These are phyloP conservation scores for Acanthamoeba castellanii DNA, from an alignment of 208 protist genomes.

Conservation along the genomic window DNA sequence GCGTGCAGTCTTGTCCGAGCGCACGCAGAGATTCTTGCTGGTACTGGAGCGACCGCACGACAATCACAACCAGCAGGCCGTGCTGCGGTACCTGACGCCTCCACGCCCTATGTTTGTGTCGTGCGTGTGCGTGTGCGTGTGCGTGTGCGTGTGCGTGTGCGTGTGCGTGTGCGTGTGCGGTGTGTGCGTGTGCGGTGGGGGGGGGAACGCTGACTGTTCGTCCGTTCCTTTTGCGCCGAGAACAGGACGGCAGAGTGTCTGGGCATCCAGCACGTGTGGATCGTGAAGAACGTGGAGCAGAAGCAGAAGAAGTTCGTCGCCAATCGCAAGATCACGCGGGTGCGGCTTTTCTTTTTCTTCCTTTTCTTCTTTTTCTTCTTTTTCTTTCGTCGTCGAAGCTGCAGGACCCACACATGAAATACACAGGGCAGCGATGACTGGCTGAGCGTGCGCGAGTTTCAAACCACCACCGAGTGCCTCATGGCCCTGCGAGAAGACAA, in stretches of 20 bases:
- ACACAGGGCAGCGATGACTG: slow-evolving; percentile 37
- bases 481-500: neutral
- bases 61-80: slow-evolving; percentile 60
- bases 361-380: neutral
- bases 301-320: slow-evolving; percentile 60
- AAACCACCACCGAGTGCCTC: slow-evolving; percentile 12
- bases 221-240: neutral
- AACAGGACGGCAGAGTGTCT: slow-evolving; percentile 47
- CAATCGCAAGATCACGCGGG: slow-evolving; percentile 39
- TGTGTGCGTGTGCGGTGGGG: too few species aligned
- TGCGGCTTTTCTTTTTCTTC: neutral
- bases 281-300: slow-evolving; percentile 10
- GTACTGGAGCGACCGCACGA: slow-evolving; percentile 48
- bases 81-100: neutral
- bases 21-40: slow-evolving; percentile 18
- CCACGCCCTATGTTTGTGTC: neutral
- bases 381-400: too few species aligned
- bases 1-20: neutral
- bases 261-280: slow-evolving; percentile 65
- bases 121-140: neutral
- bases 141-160: too few species aligned
- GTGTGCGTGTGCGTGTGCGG: too few species aligned
- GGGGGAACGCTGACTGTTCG: too few species aligned
- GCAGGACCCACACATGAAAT: neutral
- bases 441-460: slow-evolving; percentile 34